phyloP scores from a whole-genome alignment of 768 basidiomycete genomes.

The Naematelia encephala region DNA sequence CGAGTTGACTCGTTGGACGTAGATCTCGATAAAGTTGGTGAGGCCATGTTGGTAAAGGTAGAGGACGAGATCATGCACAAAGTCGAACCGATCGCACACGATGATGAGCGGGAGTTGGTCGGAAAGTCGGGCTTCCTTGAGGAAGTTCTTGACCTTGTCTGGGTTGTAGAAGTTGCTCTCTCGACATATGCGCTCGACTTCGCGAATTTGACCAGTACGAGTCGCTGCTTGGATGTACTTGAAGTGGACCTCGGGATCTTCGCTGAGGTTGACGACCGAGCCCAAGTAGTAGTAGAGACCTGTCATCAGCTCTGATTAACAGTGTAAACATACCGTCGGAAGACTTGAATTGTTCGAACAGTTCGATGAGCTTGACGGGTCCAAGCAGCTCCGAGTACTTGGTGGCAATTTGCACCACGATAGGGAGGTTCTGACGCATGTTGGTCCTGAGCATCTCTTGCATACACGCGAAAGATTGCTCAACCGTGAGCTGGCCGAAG shows the following conservation, averaged over 20 bases:
- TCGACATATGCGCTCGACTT: slow-evolving; percentile 96
- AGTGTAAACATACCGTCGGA: slow-evolving; percentile 69
- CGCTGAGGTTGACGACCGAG: slow-evolving; percentile 91
- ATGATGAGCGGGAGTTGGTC: slow-evolving; percentile 99
- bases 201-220: slow-evolving; percentile 94
- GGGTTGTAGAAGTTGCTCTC: slow-evolving; percentile 98
- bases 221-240: slow-evolving; percentile 99
- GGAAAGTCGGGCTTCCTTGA: slow-evolving; percentile 93
- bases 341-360: slow-evolving; percentile 96
- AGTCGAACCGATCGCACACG: slow-evolving; percentile 99
- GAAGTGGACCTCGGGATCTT: slow-evolving; percentile 97
- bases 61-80: slow-evolving; percentile 96
- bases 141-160: slow-evolving; percentile 99
- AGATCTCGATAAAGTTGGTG: slow-evolving; percentile 98
- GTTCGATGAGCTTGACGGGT: slow-evolving; percentile 93
- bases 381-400: slow-evolving; percentile 98
- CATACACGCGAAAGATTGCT: slow-evolving; percentile 92
- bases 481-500: slow-evolving; percentile 93
- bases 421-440: slow-evolving; percentile 94
- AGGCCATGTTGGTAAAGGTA: slow-evolving; percentile 98
- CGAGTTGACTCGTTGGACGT: slow-evolving; percentile 97
- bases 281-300: slow-evolving; percentile 98
- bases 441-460: slow-evolving; percentile 96
- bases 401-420: slow-evolving; percentile 94
- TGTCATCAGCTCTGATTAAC: slow-evolving; percentile 38